Evolutionary conservation across 2,329 filamentous ascomycete species (phyloP).

Genomic region (Venturia pyrina): DNA sequence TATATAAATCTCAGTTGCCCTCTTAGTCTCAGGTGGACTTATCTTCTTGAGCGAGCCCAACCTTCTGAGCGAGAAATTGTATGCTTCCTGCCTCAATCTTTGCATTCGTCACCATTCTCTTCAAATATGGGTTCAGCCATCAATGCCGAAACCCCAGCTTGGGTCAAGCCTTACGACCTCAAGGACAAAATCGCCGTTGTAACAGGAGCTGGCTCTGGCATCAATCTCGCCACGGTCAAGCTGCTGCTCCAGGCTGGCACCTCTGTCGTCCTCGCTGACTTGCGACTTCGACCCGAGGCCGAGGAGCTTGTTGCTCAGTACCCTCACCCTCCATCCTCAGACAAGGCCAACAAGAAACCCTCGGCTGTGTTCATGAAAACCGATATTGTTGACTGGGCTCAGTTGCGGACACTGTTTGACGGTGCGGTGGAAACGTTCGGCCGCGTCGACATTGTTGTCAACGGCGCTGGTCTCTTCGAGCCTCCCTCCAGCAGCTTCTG

Average conservation of each 20-base stretch:
- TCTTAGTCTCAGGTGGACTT: background rate
- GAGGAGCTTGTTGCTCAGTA: background rate
- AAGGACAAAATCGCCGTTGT: slow-evolving; percentile 20
- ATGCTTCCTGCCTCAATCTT: background rate
- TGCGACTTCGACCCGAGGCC: background rate
- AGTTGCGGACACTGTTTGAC: slow-evolving; percentile 1
- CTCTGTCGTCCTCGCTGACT: slow-evolving; percentile 24
- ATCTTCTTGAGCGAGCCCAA: too few relatives aligned
- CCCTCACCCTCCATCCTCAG: background rate
- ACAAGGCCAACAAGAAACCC: background rate
- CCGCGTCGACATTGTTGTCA: slow-evolving; percentile 6
- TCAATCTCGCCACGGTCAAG: slow-evolving; percentile 14
- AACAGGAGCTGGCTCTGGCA: slow-evolving; percentile 22
- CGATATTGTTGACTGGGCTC: slow-evolving; percentile 4
- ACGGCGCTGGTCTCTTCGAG: slow-evolving; percentile 9
- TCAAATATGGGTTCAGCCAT: background rate
- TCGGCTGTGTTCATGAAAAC: slow-evolving; percentile 7
- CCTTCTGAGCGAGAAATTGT: too few relatives aligned
- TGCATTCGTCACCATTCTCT: background rate
- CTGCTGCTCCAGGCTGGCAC: slow-evolving; percentile 30
- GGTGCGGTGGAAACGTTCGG: slow-evolving; percentile 4
- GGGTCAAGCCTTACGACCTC: slow-evolving; percentile 12
- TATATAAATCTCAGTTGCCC: background rate
- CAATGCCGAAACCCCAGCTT: background rate
- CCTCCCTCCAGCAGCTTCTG: background rate